Percentiles rank a stretch among this genome's conserved stretches.
Evolutionary conservation across 345 rosid species (phyloP).

Genomic region (Pseudoturritis turrita): DNA sequence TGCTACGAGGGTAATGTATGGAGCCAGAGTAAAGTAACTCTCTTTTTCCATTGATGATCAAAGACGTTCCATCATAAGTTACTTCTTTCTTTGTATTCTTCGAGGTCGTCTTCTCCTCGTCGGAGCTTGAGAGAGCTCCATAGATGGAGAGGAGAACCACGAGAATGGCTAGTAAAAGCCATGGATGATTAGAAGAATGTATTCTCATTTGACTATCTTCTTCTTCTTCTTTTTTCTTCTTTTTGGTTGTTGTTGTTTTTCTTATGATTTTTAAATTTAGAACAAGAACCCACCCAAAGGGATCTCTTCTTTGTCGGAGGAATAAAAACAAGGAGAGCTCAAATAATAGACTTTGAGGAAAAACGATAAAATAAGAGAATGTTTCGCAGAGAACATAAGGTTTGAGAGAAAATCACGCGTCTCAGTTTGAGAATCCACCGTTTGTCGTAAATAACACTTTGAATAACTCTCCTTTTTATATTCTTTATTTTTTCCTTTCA

Average conservation of each 20-base stretch:
- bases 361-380: constrained; percentile 18
- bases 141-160: constrained; percentile 24
- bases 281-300: background rate
- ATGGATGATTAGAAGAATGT: constrained; percentile 10
- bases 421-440: constrained; percentile 13
- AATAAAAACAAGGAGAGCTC: constrained; percentile 20
- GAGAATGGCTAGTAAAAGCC: constrained; percentile 29
- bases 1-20: constrained; percentile 40
- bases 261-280: background rate
- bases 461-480: background rate
- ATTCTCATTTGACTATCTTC: constrained; percentile 16
- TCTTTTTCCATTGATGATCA: constrained; percentile 35
- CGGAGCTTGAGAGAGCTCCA: constrained; percentile 2
- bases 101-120: background rate
- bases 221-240: background rate
- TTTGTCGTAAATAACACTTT: constrained; percentile 6
- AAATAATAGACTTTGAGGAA: background rate
- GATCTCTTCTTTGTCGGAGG: constrained; percentile 1
- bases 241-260: background rate
- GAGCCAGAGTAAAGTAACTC: constrained; percentile 38
- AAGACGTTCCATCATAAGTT: constrained; percentile 37
- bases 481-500: background rate
- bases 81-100: constrained; percentile 20
- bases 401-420: constrained; percentile 28
- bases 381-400: constrained; percentile 16